Evolutionary conservation across 2,329 filamentous ascomycete species (phyloP).

Genomic region (Penicillium sp.): DNA sequence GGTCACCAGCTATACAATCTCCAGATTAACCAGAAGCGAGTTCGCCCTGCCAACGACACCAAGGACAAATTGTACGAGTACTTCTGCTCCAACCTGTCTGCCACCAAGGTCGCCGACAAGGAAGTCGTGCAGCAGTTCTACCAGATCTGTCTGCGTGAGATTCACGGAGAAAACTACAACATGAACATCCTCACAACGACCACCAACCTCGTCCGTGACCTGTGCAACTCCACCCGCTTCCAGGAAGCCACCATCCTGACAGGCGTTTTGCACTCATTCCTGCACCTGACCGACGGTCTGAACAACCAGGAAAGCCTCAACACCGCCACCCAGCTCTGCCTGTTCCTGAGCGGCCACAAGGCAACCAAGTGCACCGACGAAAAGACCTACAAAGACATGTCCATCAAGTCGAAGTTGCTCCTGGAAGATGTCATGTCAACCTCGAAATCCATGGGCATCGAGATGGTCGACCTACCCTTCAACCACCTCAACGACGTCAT

Average conservation of each 20-base stretch:
- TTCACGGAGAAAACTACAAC: conserved; percentile 32
- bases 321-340: conserved; percentile 39
- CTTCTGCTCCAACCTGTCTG: conserved; percentile 37
- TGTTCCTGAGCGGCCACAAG: conserved; percentile 38
- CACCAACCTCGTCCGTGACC: conserved; percentile 29
- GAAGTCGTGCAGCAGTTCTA: conserved; percentile 37
- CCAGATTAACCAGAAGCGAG: conserved; percentile 34
- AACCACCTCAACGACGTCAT: conserved; percentile 39
- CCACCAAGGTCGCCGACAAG: conserved; percentile 27
- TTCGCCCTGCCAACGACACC: conserved; percentile 30
- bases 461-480: conserved; percentile 39
- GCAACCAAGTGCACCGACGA: conserved; percentile 31
- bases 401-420: conserved; percentile 34
- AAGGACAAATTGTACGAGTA: conserved; percentile 39
- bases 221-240: conserved; percentile 33
- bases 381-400: conserved; percentile 32
- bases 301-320: conserved; percentile 35
- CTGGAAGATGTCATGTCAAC: conserved; percentile 36
- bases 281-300: conserved; percentile 37
- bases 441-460: conserved; percentile 31
- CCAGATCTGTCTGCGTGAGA: conserved; percentile 34
- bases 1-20: conserved; percentile 33
- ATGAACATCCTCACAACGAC: conserved; percentile 33
- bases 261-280: conserved; percentile 36
- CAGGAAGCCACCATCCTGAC: conserved; percentile 37